phyloP scores from a whole-genome alignment of 371 early-diverging fungal species.

The Fennellomyces sp. region DNA sequence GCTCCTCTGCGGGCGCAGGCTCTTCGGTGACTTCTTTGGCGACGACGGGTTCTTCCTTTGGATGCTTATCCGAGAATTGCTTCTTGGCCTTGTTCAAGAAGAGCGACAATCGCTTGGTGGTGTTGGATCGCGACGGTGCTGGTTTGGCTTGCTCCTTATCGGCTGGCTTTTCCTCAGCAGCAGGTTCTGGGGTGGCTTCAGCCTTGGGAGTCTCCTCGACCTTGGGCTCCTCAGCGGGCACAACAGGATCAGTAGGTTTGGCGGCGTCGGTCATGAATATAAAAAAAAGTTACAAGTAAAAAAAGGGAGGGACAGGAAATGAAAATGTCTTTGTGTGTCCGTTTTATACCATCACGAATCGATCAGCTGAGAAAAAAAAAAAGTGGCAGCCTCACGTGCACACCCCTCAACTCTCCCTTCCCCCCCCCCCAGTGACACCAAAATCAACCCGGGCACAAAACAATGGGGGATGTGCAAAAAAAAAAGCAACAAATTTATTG shows the following conservation, averaged over 20 bases:
- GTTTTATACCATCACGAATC: constrained; percentile 2
- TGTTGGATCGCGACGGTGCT: constrained; percentile 24
- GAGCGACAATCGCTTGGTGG: constrained; percentile 26
- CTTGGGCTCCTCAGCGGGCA: constrained; percentile 4
- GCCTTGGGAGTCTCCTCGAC: constrained; percentile 12
- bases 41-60: constrained; percentile 11
- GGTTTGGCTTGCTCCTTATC: too few species aligned
- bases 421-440: background rate
- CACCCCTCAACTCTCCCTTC: background rate
- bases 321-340: background rate
- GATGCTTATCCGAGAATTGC: constrained; percentile 23
- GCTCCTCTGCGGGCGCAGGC: background rate
- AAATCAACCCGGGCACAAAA: background rate
- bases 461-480: background rate
- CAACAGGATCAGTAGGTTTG: constrained; percentile 4
- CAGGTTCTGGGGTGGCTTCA: background rate
- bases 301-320: background rate
- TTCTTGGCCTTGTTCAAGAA: constrained; percentile 31
- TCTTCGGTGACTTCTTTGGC: constrained; percentile 9
- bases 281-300: background rate
- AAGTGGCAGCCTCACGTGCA: background rate
- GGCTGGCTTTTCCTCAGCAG: constrained; percentile 13
- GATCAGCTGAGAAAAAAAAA: background rate
- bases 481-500: too few species aligned
- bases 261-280: constrained; percentile 6